phyloP scores from a whole-genome alignment of 73 alveolate genomes.

The Paramecium pentaurelia region DNA sequence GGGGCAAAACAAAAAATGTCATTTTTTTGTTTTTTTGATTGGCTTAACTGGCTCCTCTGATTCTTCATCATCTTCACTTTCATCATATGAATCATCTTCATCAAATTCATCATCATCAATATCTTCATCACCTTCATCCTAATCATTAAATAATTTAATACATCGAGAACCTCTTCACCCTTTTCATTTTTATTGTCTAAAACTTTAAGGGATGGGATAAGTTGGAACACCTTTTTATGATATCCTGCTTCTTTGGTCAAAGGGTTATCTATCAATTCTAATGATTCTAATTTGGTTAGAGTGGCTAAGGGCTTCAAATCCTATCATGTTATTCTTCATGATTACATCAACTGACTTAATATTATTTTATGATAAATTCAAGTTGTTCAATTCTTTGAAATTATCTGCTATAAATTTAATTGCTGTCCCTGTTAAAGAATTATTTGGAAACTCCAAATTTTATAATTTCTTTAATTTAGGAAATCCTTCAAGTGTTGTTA shows the following conservation, averaged over 20 bases:
- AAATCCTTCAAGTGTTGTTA: not conserved
- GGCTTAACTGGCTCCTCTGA: not conserved
- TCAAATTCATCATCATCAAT: not conserved
- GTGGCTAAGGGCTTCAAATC: not conserved
- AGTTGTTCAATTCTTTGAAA: not conserved
- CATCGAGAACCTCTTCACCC: conserved; percentile 3
- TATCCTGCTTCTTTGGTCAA: not conserved
- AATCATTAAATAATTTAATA: not conserved
- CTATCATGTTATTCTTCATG: not conserved
- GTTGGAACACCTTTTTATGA: not conserved
- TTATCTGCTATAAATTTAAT: not conserved
- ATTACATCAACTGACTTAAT: conserved; percentile 24
- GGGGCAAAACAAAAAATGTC: not conserved
- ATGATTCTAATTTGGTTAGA: not conserved
- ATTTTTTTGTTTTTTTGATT: not conserved
- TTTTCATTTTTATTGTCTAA: conserved; percentile 4
- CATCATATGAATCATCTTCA: conserved; percentile 12
- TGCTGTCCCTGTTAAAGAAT: not conserved
- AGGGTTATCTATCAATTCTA: not conserved
- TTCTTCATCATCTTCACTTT: not conserved
- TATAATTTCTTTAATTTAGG: not conserved
- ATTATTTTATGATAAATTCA: conserved; percentile 3
- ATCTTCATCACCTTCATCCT: conserved; percentile 29
- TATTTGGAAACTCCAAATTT: not conserved
- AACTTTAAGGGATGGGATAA: not conserved